Evolutionary conservation across 2,329 filamentous ascomycete genomes (phyloP).

Genomic region (Xylaria polymorpha): DNA sequence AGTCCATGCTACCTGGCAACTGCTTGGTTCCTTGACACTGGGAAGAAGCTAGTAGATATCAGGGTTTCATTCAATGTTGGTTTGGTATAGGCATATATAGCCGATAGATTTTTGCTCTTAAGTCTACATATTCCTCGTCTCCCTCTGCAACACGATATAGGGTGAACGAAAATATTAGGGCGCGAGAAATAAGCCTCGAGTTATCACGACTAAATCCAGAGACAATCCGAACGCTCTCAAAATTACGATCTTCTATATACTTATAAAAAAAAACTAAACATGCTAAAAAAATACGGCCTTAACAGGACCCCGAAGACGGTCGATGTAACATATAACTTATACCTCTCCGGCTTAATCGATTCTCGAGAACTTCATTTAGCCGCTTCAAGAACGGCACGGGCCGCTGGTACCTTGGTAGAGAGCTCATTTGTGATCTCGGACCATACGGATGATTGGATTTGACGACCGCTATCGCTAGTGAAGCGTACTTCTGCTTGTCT

Average conservation of each 20-base stretch:
- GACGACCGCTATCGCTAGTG: constrained; percentile 36
- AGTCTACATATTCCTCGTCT: not conserved
- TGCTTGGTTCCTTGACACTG: not conserved
- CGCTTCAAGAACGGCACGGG: constrained; percentile 20
- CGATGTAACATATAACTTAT: not conserved
- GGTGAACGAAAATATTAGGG: not conserved
- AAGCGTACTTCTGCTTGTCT: constrained; percentile 38
- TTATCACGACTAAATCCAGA: not conserved
- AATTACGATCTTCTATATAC: not conserved
- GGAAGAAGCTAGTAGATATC: no score
- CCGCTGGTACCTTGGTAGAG: constrained; percentile 40
- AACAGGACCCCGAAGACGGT: not conserved
- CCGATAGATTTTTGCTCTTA: not conserved
- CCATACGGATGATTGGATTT: constrained; percentile 42
- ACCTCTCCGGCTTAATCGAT: not conserved
- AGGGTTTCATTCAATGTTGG: not conserved
- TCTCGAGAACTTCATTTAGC: not conserved
- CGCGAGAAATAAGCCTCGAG: not conserved
- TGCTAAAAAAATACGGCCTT: not conserved
- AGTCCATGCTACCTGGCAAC: not conserved
- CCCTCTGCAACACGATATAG: not conserved
- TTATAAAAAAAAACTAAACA: not conserved
- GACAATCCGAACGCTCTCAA: not conserved
- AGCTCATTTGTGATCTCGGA: constrained; percentile 45
- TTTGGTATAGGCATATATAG: not conserved